A percentile compares a stretch with the other conserved stretches of the same genome.
Evolutionary conservation across 352 stramenopile species (phyloP).

Genomic region (Globisporangium iwayamae): DNA sequence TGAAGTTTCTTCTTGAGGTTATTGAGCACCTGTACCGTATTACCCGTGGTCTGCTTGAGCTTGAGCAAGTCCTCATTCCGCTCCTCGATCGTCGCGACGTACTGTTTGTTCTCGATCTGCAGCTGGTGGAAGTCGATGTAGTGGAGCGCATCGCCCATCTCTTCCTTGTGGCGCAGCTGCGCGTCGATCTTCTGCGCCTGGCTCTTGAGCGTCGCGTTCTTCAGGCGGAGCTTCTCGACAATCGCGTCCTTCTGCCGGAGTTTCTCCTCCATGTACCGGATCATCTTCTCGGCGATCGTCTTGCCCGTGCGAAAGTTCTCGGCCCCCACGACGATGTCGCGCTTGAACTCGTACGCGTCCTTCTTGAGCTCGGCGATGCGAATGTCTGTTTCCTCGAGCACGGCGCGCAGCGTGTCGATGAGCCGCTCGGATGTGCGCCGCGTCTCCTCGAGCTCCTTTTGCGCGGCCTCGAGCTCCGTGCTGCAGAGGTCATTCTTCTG

Average conservation of each 20-base stretch:
- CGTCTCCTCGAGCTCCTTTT: slow-evolving; percentile 89
- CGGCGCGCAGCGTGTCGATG: slow-evolving; percentile 91
- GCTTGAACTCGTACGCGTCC: slow-evolving; percentile 95
- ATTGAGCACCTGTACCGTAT: slow-evolving; percentile 89
- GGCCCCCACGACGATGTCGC: slow-evolving; percentile 91
- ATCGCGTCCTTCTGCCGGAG: slow-evolving; percentile 89
- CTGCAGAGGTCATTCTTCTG: slow-evolving; percentile 92
- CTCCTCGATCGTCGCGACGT: slow-evolving; percentile 93
- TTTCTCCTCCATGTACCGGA: slow-evolving; percentile 95
- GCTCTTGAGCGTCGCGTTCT: slow-evolving; percentile 92
- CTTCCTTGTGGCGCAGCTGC: slow-evolving; percentile 92
- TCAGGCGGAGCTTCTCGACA: slow-evolving; percentile 92
- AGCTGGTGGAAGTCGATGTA: slow-evolving; percentile 97
- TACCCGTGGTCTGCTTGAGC: slow-evolving; percentile 89
- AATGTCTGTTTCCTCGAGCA: slow-evolving; percentile 93
- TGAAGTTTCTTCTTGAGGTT: slow-evolving; percentile 88
- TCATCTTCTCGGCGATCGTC: slow-evolving; percentile 92
- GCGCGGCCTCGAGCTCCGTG: slow-evolving; percentile 80
- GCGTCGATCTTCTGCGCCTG: slow-evolving; percentile 91
- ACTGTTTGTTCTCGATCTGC: slow-evolving; percentile 97
- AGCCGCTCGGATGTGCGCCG: slow-evolving; percentile 89
- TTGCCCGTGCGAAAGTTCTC: slow-evolving; percentile 94
- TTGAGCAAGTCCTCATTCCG: slow-evolving; percentile 92
- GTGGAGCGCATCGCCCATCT: slow-evolving; percentile 93
- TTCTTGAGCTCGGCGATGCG: slow-evolving; percentile 94